A percentile compares a stretch with the other conserved stretches of the same genome.
These are phyloP conservation scores for Sungouiozyma intestinalis DNA, from an alignment of 805 yeast genomes.

Conservation along the genomic window DNA sequence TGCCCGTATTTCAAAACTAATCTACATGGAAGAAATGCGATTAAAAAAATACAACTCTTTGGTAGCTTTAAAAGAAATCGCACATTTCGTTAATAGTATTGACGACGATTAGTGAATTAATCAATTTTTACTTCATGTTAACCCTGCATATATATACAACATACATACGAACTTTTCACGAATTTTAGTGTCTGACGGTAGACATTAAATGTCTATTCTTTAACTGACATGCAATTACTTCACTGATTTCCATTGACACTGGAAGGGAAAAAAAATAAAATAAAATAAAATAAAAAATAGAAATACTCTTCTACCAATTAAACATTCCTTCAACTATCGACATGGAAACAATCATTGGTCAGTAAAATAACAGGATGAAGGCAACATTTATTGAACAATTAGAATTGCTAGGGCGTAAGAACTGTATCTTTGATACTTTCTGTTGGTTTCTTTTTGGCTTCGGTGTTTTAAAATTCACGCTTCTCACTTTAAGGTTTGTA, in stretches of 20 bases:
- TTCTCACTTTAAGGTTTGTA: slow-evolving; percentile 37
- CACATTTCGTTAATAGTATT: slow-evolving; percentile 47
- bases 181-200: too few relatives aligned
- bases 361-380: too few relatives aligned
- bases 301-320: too few relatives aligned
- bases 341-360: too few relatives aligned
- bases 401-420: slow-evolving; percentile 12
- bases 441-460: slow-evolving; percentile 39
- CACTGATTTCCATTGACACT: too few relatives aligned
- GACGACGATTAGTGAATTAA: slow-evolving; percentile 24
- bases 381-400: slow-evolving; percentile 17
- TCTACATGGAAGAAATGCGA: slow-evolving; percentile 49
- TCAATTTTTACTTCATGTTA: too few relatives aligned
- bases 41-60: slow-evolving; percentile 48
- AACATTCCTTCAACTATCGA: too few relatives aligned
- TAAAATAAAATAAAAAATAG: too few relatives aligned
- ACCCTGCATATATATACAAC: background rate
- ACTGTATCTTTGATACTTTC: slow-evolving; percentile 16
- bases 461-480: slow-evolving; percentile 53
- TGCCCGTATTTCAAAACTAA: slow-evolving; percentile 49
- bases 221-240: too few relatives aligned
- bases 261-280: too few relatives aligned
- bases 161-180: too few relatives aligned
- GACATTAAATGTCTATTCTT: too few relatives aligned
- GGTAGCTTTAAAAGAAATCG: slow-evolving; percentile 50